These are phyloP conservation scores for Cryptosporidium viatorum DNA, from an alignment of 169 alveolate genomes.

Conservation along the genomic window DNA sequence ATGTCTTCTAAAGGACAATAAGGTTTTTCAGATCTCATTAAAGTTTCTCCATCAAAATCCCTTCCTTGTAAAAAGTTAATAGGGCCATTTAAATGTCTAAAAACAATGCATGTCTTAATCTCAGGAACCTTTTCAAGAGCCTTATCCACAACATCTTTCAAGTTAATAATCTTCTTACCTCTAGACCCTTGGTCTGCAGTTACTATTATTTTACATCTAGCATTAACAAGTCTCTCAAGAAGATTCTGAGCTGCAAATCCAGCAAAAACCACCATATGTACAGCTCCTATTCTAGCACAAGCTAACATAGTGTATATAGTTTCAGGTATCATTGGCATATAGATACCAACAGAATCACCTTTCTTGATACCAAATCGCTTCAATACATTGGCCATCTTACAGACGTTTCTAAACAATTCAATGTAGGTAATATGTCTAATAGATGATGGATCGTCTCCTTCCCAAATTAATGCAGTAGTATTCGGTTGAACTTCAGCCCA, in stretches of 20 bases:
- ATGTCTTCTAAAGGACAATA: slow-evolving; percentile 92
- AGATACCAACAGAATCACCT: slow-evolving; percentile 95
- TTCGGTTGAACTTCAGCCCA: slow-evolving; percentile 91
- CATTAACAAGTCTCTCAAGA: slow-evolving; percentile 92
- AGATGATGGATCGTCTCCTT: slow-evolving; percentile 88
- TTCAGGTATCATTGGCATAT: slow-evolving; percentile 97
- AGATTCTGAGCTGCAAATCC: slow-evolving; percentile 96
- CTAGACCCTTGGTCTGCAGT: slow-evolving; percentile 92
- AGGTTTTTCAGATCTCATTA: slow-evolving; percentile 88
- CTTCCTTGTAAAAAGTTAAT: slow-evolving; percentile 82
- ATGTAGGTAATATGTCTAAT: slow-evolving; percentile 82
- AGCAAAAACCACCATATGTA: slow-evolving; percentile 97
- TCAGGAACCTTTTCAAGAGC: slow-evolving; percentile 84
- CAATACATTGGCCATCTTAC: slow-evolving; percentile 92
- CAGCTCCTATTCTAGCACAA: slow-evolving; percentile 97
- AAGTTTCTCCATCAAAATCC: slow-evolving; percentile 87
- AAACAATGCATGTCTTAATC: slow-evolving; percentile 83
- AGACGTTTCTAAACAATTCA: slow-evolving; percentile 83
- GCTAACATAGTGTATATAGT: slow-evolving; percentile 93
- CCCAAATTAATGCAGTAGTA: slow-evolving; percentile 88
- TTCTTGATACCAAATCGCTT: slow-evolving; percentile 90
- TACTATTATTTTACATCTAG: slow-evolving; percentile 86
- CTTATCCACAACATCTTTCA: slow-evolving; percentile 88
- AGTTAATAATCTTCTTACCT: slow-evolving; percentile 88
- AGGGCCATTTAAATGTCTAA: slow-evolving; percentile 81